phyloP scores from a whole-genome alignment of 2,329 filamentous ascomycete genomes.

The Elsinoe necatrix region DNA sequence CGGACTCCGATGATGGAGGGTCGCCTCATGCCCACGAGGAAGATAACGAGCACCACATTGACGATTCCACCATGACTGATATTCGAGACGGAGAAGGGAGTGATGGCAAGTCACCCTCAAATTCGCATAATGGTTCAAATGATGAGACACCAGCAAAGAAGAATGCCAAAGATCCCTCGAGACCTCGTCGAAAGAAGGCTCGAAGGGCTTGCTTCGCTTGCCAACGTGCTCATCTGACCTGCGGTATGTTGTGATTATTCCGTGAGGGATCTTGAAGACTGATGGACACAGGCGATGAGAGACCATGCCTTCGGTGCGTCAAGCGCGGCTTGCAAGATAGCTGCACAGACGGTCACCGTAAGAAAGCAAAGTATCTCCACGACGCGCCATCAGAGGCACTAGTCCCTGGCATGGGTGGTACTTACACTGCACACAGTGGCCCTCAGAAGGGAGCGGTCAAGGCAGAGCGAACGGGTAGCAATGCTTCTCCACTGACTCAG shows the following conservation, averaged over 20 bases:
- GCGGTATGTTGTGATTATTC: slow-evolving; percentile 60
- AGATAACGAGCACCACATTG: slow-evolving; percentile 33
- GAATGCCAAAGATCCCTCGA: slow-evolving; percentile 76
- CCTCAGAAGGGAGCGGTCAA: slow-evolving; percentile 29
- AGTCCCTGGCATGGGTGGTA: slow-evolving; percentile 70
- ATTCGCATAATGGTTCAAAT: slow-evolving; percentile 29
- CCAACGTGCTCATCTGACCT: slow-evolving; percentile 93
- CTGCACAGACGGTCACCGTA: slow-evolving; percentile 92
- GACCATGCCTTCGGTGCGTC: slow-evolving; percentile 87
- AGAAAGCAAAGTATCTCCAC: slow-evolving; percentile 98
- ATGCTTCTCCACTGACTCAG: slow-evolving; percentile 19
- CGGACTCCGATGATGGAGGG: slow-evolving; percentile 40
- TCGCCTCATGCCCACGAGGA: slow-evolving; percentile 36
- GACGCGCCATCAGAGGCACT: slow-evolving; percentile 87
- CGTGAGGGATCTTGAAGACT: background rate
- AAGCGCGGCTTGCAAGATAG: slow-evolving; percentile 84
- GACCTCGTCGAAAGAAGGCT: slow-evolving; percentile 91
- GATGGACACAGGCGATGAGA: slow-evolving; percentile 66
- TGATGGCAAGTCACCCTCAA: slow-evolving; percentile 31
- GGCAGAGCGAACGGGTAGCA: background rate
- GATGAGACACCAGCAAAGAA: slow-evolving; percentile 26
- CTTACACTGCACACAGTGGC: slow-evolving; percentile 42
- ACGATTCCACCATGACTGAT: slow-evolving; percentile 37
- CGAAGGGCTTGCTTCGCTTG: slow-evolving; percentile 92
- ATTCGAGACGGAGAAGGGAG: slow-evolving; percentile 32